A percentile compares a stretch with the other conserved stretches of the same genome.
phyloP scores from a whole-genome alignment of 768 basidiomycete genomes.

The Sarcodon sp. region DNA sequence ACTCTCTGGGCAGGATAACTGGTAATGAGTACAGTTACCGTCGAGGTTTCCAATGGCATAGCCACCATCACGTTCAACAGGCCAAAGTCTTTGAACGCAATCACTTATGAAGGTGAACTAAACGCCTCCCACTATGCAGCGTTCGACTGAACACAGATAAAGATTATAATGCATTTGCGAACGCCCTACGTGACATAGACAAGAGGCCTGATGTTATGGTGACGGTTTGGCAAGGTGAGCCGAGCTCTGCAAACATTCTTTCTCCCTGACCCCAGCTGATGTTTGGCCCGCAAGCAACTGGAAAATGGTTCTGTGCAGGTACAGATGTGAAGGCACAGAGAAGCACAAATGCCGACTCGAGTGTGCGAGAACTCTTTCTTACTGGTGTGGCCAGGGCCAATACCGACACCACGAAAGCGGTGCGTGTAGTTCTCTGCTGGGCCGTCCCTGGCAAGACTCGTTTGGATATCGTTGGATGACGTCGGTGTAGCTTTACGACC shows the following conservation, averaged over 20 bases:
- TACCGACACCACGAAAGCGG: constrained; percentile 54
- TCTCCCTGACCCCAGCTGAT: not conserved
- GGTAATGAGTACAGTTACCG: constrained; percentile 29
- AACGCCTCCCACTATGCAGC: not conserved
- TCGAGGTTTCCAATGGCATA: constrained; percentile 41
- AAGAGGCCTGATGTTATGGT: constrained; percentile 45
- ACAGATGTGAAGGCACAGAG: constrained; percentile 23
- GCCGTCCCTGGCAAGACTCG: not conserved
- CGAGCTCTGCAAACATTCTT: not conserved
- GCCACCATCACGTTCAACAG: constrained; percentile 60
- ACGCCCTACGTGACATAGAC: constrained; percentile 44
- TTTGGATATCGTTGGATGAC: not conserved
- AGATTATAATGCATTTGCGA: constrained; percentile 57
- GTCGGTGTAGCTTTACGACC: constrained; percentile 41
- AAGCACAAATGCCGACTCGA: constrained; percentile 21
- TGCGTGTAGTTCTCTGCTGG: constrained; percentile 16
- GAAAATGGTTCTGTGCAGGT: constrained; percentile 52
- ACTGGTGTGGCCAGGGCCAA: constrained; percentile 34
- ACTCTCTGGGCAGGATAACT: too few species aligned
- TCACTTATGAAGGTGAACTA: constrained; percentile 34
- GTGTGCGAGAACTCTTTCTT: constrained; percentile 33
- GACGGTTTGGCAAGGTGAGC: constrained; percentile 54
- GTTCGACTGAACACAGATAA: not conserved
- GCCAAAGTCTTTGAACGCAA: constrained; percentile 45
- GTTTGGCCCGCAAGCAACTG: constrained; percentile 29